Base-by-base conservation (phyloP, 2,329 filamentous ascomycete genomes). In the Penicillium palitans region DNA sequence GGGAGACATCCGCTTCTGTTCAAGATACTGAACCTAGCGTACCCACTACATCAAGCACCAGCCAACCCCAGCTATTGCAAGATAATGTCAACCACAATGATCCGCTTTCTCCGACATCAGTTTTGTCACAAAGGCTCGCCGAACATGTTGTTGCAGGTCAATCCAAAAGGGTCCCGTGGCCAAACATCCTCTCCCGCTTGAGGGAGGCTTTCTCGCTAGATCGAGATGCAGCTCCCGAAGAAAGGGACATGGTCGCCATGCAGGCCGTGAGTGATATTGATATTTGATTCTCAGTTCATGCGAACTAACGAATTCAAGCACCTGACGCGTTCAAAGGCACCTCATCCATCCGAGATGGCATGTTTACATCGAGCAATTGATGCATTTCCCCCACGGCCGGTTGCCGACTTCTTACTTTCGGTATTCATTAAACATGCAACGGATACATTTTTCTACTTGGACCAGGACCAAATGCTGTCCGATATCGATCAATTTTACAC, bases 401-500 rank as follows among this genome's bases (percentile, higher is more conserved):
- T 66, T 10, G 62, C 61, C 19, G 47, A 64, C 15, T 66, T 66
- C 40, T 42, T 66, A 15, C 24, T 66, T 2, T 57, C 55, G 1
- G 61, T 65, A 24, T 65, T 61, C 52, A 59, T 63, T 4, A 65
- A 63, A 17, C 64, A 66, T 39, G 64, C 61, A 17, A 61, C 59
- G 39, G 64, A 65, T 51, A 49, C 55, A 5, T 63, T 66, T 33
- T 66, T 66, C 44, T 66, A 66, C 29, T 53, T 65, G 51, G 62
- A 66, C 42, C 64, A 66, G 37, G 29, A 41, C 25, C 61, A 61
- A 35, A 13, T 64, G 9, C 27, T 63, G 19, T n/a, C 52, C 2
- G 61, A 65, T 13, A 51, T 65, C 24, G 57, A 63, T 47, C 57
- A 63, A 17, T 58, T 63, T 33, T 65, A 65, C 31, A 57, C 15